Evolutionary conservation across 441 rosid species (phyloP).

Genomic region (Jatropha multifida): DNA sequence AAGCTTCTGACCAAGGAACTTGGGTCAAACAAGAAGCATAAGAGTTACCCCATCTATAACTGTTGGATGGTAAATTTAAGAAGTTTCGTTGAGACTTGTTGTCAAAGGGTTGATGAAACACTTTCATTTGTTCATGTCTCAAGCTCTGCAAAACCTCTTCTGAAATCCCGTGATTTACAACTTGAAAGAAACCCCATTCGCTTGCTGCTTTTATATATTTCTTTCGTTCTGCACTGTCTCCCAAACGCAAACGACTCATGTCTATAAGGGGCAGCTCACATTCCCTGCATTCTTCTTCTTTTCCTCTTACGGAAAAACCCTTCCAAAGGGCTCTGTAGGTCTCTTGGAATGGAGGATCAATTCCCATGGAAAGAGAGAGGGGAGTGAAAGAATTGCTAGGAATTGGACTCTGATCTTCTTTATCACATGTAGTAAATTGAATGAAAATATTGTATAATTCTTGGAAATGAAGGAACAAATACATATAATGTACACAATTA

Average conservation of each 20-base stretch:
- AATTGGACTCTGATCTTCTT: too few species aligned
- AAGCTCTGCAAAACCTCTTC: conserved; percentile 38
- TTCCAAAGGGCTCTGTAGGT: conserved; percentile 31
- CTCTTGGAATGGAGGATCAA: conserved; percentile 45
- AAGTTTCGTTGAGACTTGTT: conserved; percentile 33
- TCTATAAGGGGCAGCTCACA: conserved; percentile 55
- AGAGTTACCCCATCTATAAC: conserved; percentile 78
- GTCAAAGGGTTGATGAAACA: conserved; percentile 51
- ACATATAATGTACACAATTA: too few species aligned
- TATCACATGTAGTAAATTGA: too few species aligned
- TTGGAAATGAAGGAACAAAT: too few species aligned
- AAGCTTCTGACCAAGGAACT: conserved; percentile 65
- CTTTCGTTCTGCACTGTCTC: conserved; percentile 23
- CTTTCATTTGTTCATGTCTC: conserved; percentile 38
- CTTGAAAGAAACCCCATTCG: conserved; percentile 74
- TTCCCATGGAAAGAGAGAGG: conserved; percentile 10
- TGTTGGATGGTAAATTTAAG: conserved; percentile 36
- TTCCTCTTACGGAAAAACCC: neutral
- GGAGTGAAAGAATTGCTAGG: too few species aligned
- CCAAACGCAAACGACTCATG: conserved; percentile 35
- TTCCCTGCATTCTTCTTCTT: conserved; percentile 10
- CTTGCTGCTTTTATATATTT: conserved; percentile 48
- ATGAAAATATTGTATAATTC: too few species aligned
- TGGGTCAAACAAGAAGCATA: conserved; percentile 53
- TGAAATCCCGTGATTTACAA: conserved; percentile 60